A percentile compares a stretch with the other conserved stretches of the same genome.
These are phyloP conservation scores for Cystofilobasidium capitatum DNA, from an alignment of 768 basidiomycete genomes.

Conservation along the genomic window DNA sequence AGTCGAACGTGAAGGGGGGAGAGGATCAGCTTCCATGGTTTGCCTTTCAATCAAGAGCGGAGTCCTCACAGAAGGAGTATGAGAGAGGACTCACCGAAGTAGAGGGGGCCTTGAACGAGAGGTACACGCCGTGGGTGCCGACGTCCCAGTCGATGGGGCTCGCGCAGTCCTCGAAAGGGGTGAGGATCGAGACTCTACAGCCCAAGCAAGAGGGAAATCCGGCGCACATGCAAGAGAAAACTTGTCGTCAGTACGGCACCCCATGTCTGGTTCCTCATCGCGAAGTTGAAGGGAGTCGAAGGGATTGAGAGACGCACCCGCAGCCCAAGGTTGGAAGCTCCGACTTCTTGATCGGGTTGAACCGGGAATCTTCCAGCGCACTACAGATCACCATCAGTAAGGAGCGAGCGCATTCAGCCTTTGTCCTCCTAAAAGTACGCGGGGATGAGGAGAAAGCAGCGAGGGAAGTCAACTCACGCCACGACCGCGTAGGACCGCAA, in stretches of 20 bases:
- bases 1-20: slow-evolving; percentile 49
- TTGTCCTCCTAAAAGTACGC: background rate
- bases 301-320: slow-evolving; percentile 53
- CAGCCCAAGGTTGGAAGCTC: slow-evolving; percentile 79
- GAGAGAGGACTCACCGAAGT: slow-evolving; percentile 5
- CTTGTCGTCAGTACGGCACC: no score
- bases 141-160: slow-evolving; percentile 88
- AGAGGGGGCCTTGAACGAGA: slow-evolving; percentile 49
- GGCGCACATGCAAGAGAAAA: no score
- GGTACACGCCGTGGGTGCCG: slow-evolving; percentile 83
- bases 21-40: slow-evolving; percentile 41
- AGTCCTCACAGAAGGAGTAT: background rate
- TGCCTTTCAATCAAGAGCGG: background rate
- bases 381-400: slow-evolving; percentile 36
- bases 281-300: background rate
- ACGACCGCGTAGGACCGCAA: slow-evolving; percentile 81
- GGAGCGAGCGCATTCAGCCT: background rate
- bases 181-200: slow-evolving; percentile 76
- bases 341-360: slow-evolving; percentile 60
- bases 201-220: slow-evolving; percentile 2
- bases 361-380: slow-evolving; percentile 79
- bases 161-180: slow-evolving; percentile 74
- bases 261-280: no score
- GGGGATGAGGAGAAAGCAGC: slow-evolving; percentile 7
- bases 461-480: slow-evolving; percentile 41